Base-by-base conservation (phyloP, 306 rosid genomes). In the Fagus sylvatica region DNA sequence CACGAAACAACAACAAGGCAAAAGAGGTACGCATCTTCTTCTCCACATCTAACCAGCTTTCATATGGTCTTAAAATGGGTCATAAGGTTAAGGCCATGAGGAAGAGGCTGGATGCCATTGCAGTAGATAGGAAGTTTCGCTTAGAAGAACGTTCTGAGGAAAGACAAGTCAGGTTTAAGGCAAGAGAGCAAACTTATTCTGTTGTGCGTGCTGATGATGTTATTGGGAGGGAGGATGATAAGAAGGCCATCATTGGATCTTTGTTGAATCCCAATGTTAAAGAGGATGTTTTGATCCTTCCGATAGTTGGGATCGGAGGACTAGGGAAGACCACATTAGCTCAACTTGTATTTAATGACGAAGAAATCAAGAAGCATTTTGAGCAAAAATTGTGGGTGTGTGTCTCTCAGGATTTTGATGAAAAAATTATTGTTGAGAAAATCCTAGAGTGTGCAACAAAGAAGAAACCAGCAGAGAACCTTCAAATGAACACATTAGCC, bases 181-280 rank as follows among this genome's bases (percentile, higher is more conserved):
- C 2, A 17, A n/a, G 51, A 46, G 8, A 19, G 36, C 46, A 48
- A 17, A 75, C 78, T 16, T 36, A 33, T 1, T 75, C 78, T 4
- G 34, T 7, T 42, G 0, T 7, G 8, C 11, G 2, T 32, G 4
- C 12, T 32, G 9, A 12, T 0, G 71, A 46, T 0, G 75, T 69
- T 55, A 56, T 78, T 6, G 76, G 81, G 43, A 72, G 72, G 41
- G 77, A 78, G 19, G 40, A 46, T 7, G 82, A 78, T 16, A 78
- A 51, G 77, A 37, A 39, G 30, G 19, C 9, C 1, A 32, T 78
- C 9, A 0, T 71, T 2, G 22, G 7, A 33, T 3, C n/a, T 69
- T 5, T 78, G 15, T 32, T 72, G 30, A 11, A 72, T 19, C n/a
- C 55, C 5, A 19, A 4, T 30, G 2, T 8, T 32, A 2, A 72